phyloP scores from a whole-genome alignment of 2,329 filamentous ascomycete species.

The Colletotrichum tanaceti region DNA sequence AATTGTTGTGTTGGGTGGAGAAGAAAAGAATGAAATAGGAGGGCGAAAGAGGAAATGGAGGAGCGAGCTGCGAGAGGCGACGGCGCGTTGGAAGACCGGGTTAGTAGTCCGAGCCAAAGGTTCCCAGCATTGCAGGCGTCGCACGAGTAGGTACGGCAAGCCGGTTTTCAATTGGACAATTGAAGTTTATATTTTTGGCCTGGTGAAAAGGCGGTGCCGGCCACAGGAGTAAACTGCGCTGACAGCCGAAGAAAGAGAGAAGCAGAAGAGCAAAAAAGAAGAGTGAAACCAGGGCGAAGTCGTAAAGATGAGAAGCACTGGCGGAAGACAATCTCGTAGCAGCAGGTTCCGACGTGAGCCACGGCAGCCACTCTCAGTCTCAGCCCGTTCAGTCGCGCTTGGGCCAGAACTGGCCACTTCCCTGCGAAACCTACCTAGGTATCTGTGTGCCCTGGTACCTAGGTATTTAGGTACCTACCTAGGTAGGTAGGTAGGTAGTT shows the following conservation, averaged over 20 bases:
- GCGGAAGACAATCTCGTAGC: conserved; percentile 36
- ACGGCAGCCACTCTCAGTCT: conserved; percentile 30
- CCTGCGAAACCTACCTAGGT: not conserved
- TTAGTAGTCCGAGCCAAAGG: conserved; percentile 40
- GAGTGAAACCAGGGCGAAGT: conserved; percentile 19
- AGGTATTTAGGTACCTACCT: no score
- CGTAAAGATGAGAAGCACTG: conserved; percentile 32
- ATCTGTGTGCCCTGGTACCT: no score
- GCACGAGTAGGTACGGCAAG: conserved; percentile 18
- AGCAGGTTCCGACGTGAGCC: conserved; percentile 22
- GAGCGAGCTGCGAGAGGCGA: conserved; percentile 33
- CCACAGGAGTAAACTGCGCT: not conserved
- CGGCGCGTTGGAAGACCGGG: conserved; percentile 37
- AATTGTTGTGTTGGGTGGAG: conserved; percentile 35
- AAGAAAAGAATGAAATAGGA: conserved; percentile 28
- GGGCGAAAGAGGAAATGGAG: conserved; percentile 34
- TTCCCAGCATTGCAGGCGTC: conserved; percentile 38
- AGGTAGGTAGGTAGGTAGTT: not conserved
- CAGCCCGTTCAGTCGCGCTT: conserved; percentile 28
- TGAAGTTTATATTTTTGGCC: not conserved
- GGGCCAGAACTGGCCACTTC: conserved; percentile 32
- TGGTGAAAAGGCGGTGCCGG: not conserved
- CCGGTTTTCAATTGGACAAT: conserved; percentile 23
- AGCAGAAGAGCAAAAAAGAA: not conserved
- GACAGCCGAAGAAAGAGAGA: not conserved